A percentile compares a stretch with the other conserved stretches of the same genome.
These are phyloP conservation scores for Botryotinia globosa DNA, from an alignment of 2,329 filamentous ascomycete species.

Conservation along the genomic window DNA sequence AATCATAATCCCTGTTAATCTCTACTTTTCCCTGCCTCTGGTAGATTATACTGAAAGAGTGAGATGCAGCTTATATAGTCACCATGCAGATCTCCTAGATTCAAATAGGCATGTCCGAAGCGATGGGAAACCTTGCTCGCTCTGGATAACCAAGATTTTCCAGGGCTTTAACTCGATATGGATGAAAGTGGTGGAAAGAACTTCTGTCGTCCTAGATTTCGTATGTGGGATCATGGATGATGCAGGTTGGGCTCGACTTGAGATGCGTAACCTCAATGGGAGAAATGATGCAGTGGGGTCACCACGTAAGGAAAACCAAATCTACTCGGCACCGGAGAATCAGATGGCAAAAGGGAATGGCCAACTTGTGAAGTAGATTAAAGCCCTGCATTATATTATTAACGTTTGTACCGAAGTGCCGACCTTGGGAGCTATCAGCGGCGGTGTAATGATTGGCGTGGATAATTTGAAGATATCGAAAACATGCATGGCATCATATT, in stretches of 20 bases:
- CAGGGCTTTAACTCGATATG: background rate
- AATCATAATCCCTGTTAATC: slow-evolving; percentile 17
- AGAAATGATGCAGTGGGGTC: background rate
- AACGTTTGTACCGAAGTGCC: background rate
- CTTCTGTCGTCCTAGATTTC: background rate
- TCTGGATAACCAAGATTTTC: slow-evolving; percentile 7
- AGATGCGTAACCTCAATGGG: slow-evolving; percentile 10
- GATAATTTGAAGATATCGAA: background rate
- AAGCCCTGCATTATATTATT: background rate
- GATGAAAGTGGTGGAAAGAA: background rate
- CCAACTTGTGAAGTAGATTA: background rate
- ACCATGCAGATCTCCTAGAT: slow-evolving; percentile 11
- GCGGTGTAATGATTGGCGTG: background rate
- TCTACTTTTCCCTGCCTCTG: background rate
- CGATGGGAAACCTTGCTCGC: background rate
- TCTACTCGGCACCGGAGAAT: background rate
- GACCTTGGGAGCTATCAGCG: background rate
- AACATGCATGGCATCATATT: background rate
- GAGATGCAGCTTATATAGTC: background rate
- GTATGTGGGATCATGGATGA: slow-evolving; percentile 12
- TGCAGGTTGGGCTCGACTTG: background rate
- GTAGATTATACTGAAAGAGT: background rate
- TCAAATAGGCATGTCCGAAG: slow-evolving; percentile 10
- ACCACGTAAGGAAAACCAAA: slow-evolving; percentile 3
- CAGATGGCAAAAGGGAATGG: background rate